Evolutionary conservation across 2,329 filamentous ascomycete species (phyloP).

Genomic region (Sporothrix schenckii): DNA sequence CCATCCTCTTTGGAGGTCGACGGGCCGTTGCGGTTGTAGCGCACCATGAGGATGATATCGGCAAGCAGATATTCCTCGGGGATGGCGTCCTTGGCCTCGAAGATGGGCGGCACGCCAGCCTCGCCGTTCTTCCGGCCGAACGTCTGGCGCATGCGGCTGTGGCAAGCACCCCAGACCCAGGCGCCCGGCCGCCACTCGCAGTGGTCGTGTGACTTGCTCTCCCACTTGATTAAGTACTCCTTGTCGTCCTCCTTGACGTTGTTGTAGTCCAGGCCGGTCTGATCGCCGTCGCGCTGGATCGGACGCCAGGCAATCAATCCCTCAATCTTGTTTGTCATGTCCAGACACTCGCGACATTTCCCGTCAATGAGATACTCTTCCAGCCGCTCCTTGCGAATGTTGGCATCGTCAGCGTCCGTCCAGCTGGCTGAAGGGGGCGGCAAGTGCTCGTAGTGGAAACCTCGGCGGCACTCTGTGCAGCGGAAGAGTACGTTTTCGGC

Average conservation of each 20-base stretch:
- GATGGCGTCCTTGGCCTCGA: slow-evolving; percentile 75
- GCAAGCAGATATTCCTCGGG: slow-evolving; percentile 82
- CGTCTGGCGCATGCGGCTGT: slow-evolving; percentile 66
- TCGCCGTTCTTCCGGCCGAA: slow-evolving; percentile 73
- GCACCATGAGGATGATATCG: slow-evolving; percentile 86
- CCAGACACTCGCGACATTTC: slow-evolving; percentile 77
- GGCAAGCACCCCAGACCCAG: slow-evolving; percentile 79
- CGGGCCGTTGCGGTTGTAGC: slow-evolving; percentile 51
- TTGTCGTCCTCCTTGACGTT: slow-evolving; percentile 74
- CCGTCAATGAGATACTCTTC: slow-evolving; percentile 74
- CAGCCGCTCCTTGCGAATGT: slow-evolving; percentile 64
- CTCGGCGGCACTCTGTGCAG: slow-evolving; percentile 74
- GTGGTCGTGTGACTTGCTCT: slow-evolving; percentile 75
- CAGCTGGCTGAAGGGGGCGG: slow-evolving; percentile 52
- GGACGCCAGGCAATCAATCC: slow-evolving; percentile 89
- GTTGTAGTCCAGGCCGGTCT: slow-evolving; percentile 46
- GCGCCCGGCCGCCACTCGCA: slow-evolving; percentile 85
- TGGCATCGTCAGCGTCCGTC: slow-evolving; percentile 46
- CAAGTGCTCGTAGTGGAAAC: slow-evolving; percentile 83
- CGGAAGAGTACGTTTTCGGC: slow-evolving; percentile 77
- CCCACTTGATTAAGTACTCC: slow-evolving; percentile 92
- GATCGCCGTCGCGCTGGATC: slow-evolving; percentile 44
- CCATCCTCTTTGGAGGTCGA: slow-evolving; percentile 60
- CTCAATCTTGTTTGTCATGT: slow-evolving; percentile 66
- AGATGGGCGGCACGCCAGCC: slow-evolving; percentile 64